Evolutionary conservation across 768 basidiomycete genomes (phyloP).

Genomic region (Pleurotus citrinopileatus): DNA sequence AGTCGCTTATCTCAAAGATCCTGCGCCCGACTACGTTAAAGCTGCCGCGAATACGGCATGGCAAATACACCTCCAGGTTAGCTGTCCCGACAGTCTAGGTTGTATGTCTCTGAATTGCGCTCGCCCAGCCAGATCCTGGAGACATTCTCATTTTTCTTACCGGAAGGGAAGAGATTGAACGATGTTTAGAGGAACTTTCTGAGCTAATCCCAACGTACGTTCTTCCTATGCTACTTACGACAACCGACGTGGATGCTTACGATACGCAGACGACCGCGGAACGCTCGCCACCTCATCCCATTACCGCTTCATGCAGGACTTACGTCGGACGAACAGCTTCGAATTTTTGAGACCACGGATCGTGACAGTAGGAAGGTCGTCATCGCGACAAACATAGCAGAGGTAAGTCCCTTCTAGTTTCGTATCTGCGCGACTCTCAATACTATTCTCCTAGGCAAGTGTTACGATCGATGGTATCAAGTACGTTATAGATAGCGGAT

Average conservation of each 20-base stretch:
- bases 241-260: conserved; percentile 2
- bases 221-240: conserved; percentile 4
- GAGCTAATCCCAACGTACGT: conserved; percentile 73
- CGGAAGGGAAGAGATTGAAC: conserved; percentile 94
- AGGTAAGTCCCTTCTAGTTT: conserved; percentile 41
- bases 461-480: conserved; percentile 96
- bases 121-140: conserved; percentile 67
- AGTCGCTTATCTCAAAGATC: conserved; percentile 79
- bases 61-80: conserved; percentile 78
- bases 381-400: conserved; percentile 94
- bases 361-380: conserved; percentile 84
- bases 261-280: conserved; percentile 44
- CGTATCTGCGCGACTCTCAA: background rate
- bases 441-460: conserved; percentile 58
- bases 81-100: conserved; percentile 10
- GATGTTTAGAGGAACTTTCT: conserved; percentile 74
- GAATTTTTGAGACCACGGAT: conserved; percentile 78
- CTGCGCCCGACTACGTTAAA: conserved; percentile 76
- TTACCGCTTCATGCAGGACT: conserved; percentile 89
- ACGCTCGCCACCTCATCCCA: conserved; percentile 55
- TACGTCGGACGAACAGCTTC: conserved; percentile 82
- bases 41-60: conserved; percentile 82
- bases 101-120: background rate
- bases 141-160: conserved; percentile 95
- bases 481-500: conserved; percentile 92